phyloP scores from a whole-genome alignment of 2,329 filamentous ascomycete genomes.

The Aspergillus ustus region DNA sequence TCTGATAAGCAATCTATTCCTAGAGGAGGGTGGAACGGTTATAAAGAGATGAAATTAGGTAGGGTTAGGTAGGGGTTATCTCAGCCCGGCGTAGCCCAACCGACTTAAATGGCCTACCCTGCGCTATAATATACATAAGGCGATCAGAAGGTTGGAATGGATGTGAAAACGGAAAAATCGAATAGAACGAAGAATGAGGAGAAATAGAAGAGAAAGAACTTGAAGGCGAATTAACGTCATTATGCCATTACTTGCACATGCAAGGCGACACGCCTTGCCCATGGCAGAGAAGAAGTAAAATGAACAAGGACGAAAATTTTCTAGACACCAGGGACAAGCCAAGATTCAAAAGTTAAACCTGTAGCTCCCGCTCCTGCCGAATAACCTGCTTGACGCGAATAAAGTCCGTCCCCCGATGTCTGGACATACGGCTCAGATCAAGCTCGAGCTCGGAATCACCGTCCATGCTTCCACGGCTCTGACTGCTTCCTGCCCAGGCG shows the following conservation, averaged over 20 bases:
- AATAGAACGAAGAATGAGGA: not conserved
- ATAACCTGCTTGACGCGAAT: slow-evolving; percentile 42
- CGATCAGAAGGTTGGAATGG: no score
- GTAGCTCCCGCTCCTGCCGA: slow-evolving; percentile 37
- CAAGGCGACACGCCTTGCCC: not conserved
- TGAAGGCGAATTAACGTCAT: not conserved
- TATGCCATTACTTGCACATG: not conserved
- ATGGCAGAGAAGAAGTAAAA: not conserved
- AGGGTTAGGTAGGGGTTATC: no score
- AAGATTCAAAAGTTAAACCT: slow-evolving; percentile 14
- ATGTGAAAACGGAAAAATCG: not conserved
- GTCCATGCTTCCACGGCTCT: slow-evolving; percentile 32
- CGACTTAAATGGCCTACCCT: not conserved
- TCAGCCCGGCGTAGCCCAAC: no score
- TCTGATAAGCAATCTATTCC: no score
- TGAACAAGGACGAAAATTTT: not conserved
- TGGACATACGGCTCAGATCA: not conserved
- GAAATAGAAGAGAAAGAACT: not conserved
- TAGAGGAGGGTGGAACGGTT: no score
- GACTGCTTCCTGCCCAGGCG: slow-evolving; percentile 37
- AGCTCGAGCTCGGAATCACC: not conserved
- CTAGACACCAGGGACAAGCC: not conserved
- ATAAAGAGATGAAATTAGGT: no score
- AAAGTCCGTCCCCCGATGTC: slow-evolving; percentile 21
- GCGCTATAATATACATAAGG: not conserved